Evolutionary conservation across 78 protist species (phyloP).

Genomic region (Bodo saltans): DNA sequence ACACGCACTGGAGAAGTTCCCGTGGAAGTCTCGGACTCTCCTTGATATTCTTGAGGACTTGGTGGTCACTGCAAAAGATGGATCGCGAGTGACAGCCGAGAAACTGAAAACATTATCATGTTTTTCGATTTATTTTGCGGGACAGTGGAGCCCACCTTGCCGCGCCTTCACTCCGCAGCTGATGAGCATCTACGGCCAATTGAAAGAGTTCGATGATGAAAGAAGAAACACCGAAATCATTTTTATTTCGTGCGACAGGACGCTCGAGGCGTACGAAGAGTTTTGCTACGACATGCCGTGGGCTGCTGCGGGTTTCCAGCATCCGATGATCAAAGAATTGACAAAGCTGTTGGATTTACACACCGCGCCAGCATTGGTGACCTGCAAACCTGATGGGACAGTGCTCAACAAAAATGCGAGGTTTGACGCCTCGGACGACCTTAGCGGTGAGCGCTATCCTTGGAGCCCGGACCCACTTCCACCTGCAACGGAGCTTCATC

Average conservation of each 20-base stretch:
- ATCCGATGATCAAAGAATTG: neutral
- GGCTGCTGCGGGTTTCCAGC: neutral
- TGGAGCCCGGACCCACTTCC: neutral
- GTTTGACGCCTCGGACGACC: neutral
- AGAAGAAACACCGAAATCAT: neutral
- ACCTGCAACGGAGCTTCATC: too few relatives aligned
- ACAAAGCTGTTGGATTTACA: neutral
- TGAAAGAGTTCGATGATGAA: neutral
- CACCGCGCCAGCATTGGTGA: neutral
- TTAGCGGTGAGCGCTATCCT: neutral
- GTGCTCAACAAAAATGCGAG: neutral
- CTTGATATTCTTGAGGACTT: neutral
- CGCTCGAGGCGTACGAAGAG: neutral
- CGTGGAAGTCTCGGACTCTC: neutral
- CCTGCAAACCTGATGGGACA: neutral
- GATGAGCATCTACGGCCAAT: neutral
- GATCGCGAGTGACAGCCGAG: neutral
- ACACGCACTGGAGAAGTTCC: neutral
- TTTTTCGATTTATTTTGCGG: slow-evolving; percentile 10
- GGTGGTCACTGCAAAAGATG: neutral
- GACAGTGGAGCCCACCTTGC: slow-evolving; percentile 25
- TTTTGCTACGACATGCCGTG: slow-evolving; percentile 25
- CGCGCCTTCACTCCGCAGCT: slow-evolving; percentile 1
- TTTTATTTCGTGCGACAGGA: neutral
- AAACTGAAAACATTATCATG: too few relatives aligned